These are phyloP conservation scores for Globomyces pollinis-pini DNA, from an alignment of 192 early-diverging fungal species.

Conservation along the genomic window DNA sequence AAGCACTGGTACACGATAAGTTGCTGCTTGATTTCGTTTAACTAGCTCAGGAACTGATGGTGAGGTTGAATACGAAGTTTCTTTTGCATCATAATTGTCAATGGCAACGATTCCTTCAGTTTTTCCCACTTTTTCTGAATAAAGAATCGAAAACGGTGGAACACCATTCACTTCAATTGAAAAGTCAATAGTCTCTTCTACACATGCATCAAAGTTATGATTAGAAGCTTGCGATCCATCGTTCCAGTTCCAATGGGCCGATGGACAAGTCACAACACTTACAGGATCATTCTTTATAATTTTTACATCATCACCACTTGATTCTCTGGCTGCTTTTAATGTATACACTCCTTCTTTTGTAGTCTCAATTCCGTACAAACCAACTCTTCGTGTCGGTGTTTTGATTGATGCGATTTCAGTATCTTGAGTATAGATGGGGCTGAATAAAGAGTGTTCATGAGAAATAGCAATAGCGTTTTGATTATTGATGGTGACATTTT, in stretches of 20 bases:
- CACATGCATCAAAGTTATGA: background rate
- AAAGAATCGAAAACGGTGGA: background rate
- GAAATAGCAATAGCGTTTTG: background rate
- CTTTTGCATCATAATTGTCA: too few species aligned
- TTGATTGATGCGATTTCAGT: too few species aligned
- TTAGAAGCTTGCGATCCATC: background rate
- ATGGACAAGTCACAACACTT: background rate
- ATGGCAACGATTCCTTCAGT: background rate
- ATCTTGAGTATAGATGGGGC: background rate
- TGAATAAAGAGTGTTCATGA: background rate
- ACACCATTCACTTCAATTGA: background rate
- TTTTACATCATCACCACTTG: background rate
- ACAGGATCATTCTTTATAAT: background rate
- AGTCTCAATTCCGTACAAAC: background rate
- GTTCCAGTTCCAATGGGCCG: background rate
- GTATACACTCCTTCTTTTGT: background rate
- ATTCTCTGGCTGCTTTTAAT: background rate
- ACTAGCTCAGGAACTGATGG: too few species aligned
- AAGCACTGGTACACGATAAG: too few species aligned
- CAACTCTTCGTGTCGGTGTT: background rate
- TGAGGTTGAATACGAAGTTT: too few species aligned
- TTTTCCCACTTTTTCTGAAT: background rate
- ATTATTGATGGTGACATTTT: constrained; percentile 14
- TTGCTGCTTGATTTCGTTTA: too few species aligned
- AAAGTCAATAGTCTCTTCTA: background rate